Evolutionary conservation across 805 yeast species (phyloP).

Genomic region (Barnettozyma wickerhamii): DNA sequence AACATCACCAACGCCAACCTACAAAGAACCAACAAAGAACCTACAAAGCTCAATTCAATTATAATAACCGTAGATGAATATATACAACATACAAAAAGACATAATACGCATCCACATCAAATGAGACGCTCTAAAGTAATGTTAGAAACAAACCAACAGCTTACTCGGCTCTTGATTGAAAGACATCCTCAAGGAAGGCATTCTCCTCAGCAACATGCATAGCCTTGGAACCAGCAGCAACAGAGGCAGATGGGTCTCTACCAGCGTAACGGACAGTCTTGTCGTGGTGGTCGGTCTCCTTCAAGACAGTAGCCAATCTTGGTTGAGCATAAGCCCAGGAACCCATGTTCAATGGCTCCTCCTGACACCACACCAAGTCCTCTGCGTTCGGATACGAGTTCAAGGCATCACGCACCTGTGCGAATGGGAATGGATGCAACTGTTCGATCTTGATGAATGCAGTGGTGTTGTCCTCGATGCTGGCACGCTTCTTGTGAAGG

Average conservation of each 20-base stretch:
- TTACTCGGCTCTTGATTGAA: slow-evolving; percentile 28
- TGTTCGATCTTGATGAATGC: slow-evolving; percentile 91
- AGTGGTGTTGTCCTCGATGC: slow-evolving; percentile 71
- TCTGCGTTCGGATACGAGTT: slow-evolving; percentile 74
- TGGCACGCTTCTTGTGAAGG: slow-evolving; percentile 81
- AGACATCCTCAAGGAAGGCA: slow-evolving; percentile 76
- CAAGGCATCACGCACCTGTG: slow-evolving; percentile 82
- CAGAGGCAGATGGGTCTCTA: slow-evolving; percentile 96
- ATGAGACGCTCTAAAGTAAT: not conserved
- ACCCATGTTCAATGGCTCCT: slow-evolving; percentile 98
- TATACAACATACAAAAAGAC: not conserved
- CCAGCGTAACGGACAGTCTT: slow-evolving; percentile 79
- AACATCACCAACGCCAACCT: not conserved
- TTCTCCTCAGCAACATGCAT: slow-evolving; percentile 88
- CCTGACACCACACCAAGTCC: slow-evolving; percentile 96
- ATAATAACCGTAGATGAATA: not conserved
- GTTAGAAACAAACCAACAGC: not conserved
- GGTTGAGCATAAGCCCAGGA: slow-evolving; percentile 77
- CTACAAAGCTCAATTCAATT: not conserved
- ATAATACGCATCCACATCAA: not conserved
- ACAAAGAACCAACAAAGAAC: no score
- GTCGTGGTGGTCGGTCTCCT: slow-evolving; percentile 67
- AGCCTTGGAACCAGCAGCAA: slow-evolving; percentile 94
- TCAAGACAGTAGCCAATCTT: slow-evolving; percentile 72
- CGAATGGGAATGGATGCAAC: slow-evolving; percentile 98